phyloP scores from a whole-genome alignment of 768 basidiomycete species.

The Lactarius sp. region DNA sequence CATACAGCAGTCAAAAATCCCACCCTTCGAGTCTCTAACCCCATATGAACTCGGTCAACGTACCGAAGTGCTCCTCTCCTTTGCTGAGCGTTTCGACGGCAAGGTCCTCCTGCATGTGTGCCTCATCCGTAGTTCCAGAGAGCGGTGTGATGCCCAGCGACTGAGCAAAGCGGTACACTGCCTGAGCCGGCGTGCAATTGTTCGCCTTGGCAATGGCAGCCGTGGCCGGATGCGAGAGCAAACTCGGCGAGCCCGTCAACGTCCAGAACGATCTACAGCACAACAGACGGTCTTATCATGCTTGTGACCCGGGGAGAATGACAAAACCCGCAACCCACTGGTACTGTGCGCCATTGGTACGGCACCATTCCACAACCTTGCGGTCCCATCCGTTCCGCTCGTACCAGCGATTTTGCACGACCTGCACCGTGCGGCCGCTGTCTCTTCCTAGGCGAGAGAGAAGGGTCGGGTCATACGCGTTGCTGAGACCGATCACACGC shows the following conservation, averaged over 20 bases:
- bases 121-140: constrained; percentile 64
- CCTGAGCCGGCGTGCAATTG: constrained; percentile 57
- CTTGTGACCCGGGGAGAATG: neutral
- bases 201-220: constrained; percentile 41
- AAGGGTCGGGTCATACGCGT: constrained; percentile 59
- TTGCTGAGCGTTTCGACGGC: constrained; percentile 39
- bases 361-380: constrained; percentile 60
- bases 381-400: constrained; percentile 75
- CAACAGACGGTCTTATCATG: neutral
- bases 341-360: constrained; percentile 58
- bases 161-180: constrained; percentile 65
- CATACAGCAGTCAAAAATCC: neutral
- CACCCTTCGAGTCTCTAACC: constrained; percentile 17
- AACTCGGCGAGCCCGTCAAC: constrained; percentile 64
- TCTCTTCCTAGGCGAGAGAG: constrained; percentile 50
- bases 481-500: constrained; percentile 67
- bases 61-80: constrained; percentile 30
- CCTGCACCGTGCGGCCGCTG: constrained; percentile 49
- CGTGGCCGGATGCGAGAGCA: constrained; percentile 49
- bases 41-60: constrained; percentile 33
- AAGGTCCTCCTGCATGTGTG: constrained; percentile 66
- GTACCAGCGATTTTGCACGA: constrained; percentile 85
- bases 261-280: constrained; percentile 78
- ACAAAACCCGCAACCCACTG: constrained; percentile 44
- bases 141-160: constrained; percentile 62